Evolutionary conservation across 495 filamentous ascomycete genomes (phyloP), one percentile per base, ranked within the genome.

Genomic region (Pyrenula aspistea): DNA sequence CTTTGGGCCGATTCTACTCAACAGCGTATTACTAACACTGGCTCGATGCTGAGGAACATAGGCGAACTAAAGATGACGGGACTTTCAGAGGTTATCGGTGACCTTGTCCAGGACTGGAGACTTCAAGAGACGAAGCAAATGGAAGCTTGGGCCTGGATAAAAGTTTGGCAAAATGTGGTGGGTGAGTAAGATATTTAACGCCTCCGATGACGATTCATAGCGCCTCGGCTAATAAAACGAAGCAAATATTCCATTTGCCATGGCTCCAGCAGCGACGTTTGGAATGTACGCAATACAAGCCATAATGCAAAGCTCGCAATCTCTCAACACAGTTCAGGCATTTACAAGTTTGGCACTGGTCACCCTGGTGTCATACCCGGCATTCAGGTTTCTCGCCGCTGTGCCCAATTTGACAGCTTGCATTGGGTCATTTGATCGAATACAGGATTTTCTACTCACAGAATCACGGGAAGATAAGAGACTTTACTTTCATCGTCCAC

Each of bases 1-100:
- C 51, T 51, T 0, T 79, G 77, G 77, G 68, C 78, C 59, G 69
- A 67, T 31, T 57, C 53, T 10, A 69, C 71, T 47, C 71, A 77
- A 59, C 64, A 65, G 12, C 66, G 77, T n/a, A 67, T 78, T 2
- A 25, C 56, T 63, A 66, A 36, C 51, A 70, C 67, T 0, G 57
- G 63, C 2, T 58, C 56, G 12, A 66, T 65, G 60, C 61, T 74
- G 4, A 52, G 54, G 12, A 56, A 59, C n/a, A 71, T 74, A 55
- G 72, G 71, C 51, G 61, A 62, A 2, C 57, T 74, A 25, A 70
- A 69, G 57, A 71, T 74, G 67, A 2, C 60, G 61, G 19, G 60
- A 10, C 8, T 24, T 71, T 0, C 65, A 66, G 12, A 58, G 64
- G 0, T 51, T 77, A 12, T 58, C 74, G 15, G 75, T 74, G 0